Percentiles rank a stretch among this genome's conserved stretches.
Conservation (phyloP, 768 basidiomycete genomes). For the Phylloporus sp. region DNA sequence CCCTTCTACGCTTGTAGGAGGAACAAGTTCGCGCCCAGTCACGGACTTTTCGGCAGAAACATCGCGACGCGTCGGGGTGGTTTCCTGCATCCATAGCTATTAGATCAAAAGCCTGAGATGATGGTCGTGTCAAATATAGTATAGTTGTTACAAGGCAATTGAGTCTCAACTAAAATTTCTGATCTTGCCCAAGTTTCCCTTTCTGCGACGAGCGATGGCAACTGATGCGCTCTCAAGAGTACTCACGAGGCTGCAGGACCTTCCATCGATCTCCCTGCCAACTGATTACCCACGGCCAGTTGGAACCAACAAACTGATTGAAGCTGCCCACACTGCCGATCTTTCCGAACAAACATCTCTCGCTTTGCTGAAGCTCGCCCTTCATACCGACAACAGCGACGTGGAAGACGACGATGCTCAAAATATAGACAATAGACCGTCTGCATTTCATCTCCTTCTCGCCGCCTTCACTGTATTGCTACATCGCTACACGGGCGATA, state of each 20-base stretch:
- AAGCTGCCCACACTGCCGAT: conserved; percentile 70
- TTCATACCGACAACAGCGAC: conserved; percentile 59
- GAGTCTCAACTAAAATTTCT: too few relatives aligned
- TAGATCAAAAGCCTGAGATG: not conserved
- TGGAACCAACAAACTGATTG: conserved; percentile 72
- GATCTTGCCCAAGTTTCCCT: not conserved
- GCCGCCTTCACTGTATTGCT: conserved; percentile 90
- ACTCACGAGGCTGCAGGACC: conserved; percentile 63
- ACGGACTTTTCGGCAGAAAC: too few relatives aligned
- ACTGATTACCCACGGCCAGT: conserved; percentile 92
- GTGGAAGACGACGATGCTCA: conserved; percentile 47
- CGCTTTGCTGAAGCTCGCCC: conserved; percentile 77
- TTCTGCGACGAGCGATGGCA: conserved; percentile 22
- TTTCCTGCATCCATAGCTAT: too few relatives aligned
- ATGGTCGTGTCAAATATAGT: conserved; percentile 1
- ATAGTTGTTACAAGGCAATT: too few relatives aligned
- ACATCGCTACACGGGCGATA: conserved; percentile 94
- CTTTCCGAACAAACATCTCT: conserved; percentile 72
- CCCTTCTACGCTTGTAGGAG: too few relatives aligned
- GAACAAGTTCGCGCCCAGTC: too few relatives aligned
- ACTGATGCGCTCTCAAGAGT: conserved; percentile 46
- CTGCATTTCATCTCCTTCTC: conserved; percentile 87
- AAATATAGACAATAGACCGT: conserved; percentile 45
- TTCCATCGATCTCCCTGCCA: conserved; percentile 88
- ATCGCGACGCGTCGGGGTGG: too few relatives aligned